phyloP scores from a whole-genome alignment of 2,329 filamentous ascomycete genomes.

The Colletotrichum theobromicola region DNA sequence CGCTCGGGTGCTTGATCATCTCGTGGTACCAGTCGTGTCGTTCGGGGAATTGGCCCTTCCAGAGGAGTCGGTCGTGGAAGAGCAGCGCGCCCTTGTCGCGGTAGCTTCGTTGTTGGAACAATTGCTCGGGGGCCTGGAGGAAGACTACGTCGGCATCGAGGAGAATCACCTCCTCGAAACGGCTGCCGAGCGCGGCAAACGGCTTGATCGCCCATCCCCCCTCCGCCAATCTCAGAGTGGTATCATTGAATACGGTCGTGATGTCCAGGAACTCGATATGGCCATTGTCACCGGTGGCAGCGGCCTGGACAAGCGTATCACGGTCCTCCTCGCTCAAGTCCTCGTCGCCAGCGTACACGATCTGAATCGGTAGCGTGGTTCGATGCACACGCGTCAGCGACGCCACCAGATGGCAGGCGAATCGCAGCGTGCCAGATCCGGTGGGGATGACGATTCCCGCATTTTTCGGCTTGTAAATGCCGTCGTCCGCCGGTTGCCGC shows the following conservation, averaged over 20 bases:
- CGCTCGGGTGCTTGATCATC: conserved; percentile 39
- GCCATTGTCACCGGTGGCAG: background rate
- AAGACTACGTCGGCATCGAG: conserved; percentile 46
- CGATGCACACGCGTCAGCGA: conserved; percentile 33
- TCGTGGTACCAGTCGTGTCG: conserved; percentile 42
- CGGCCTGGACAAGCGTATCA: conserved; percentile 26
- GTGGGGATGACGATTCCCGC: conserved; percentile 41
- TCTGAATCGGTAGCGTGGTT: conserved; percentile 37
- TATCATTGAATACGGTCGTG: conserved; percentile 36
- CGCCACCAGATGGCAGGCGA: conserved; percentile 39
- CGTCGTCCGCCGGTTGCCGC: background rate
- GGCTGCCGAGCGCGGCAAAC: conserved; percentile 41
- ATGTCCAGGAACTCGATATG: conserved; percentile 37
- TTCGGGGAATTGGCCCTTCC: conserved; percentile 36
- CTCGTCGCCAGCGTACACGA: conserved; percentile 40
- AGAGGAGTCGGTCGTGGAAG: conserved; percentile 47
- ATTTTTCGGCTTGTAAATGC: conserved; percentile 16
- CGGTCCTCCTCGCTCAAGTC: conserved; percentile 32
- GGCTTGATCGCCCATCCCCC: conserved; percentile 46
- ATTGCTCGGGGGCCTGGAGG: conserved; percentile 36
- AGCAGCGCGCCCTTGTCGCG: conserved; percentile 36
- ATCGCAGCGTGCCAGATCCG: conserved; percentile 34
- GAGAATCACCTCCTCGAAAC: conserved; percentile 41
- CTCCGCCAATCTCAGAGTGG: conserved; percentile 28
- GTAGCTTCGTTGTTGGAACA: conserved; percentile 37